A percentile compares a stretch with the other conserved stretches of the same genome.
Conservation (phyloP, 2,329 filamentous ascomycete genomes). For the Pyrenophora teres region DNA sequence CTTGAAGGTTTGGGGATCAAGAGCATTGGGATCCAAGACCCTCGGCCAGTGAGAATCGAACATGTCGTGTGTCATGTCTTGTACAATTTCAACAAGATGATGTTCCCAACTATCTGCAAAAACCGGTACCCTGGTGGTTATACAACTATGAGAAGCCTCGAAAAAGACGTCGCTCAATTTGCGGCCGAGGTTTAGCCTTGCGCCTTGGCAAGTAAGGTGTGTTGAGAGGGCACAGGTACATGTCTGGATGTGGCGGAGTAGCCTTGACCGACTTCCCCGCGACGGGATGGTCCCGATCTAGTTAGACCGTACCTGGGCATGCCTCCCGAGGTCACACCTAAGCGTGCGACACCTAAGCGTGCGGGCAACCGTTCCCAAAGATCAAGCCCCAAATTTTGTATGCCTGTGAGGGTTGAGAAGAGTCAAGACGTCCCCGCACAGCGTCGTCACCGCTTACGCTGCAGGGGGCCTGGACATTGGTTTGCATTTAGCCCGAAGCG, state of each 20-base stretch:
- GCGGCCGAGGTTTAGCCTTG: background rate
- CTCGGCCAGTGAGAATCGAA: constrained; percentile 35
- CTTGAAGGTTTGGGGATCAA: constrained; percentile 26
- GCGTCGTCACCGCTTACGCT: background rate
- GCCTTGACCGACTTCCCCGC: background rate
- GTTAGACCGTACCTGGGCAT: no score
- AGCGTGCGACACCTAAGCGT: no score
- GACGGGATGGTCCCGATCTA: no score
- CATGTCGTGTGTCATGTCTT: constrained; percentile 29
- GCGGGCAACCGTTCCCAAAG: no score
- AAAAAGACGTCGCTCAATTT: background rate
- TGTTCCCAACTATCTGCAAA: background rate
- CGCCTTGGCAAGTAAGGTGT: background rate
- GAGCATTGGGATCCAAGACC: constrained; percentile 29
- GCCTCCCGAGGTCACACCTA: no score
- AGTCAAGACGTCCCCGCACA: background rate
- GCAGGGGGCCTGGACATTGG: constrained; percentile 1
- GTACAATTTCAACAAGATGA: no score
- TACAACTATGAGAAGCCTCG: no score
- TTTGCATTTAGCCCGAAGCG: constrained; percentile 3
- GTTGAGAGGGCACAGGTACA: no score
- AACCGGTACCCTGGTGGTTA: background rate
- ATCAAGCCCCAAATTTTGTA: no score
- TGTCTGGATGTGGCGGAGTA: no score
- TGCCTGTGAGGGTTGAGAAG: background rate